A percentile compares a stretch with the other conserved stretches of the same genome.
Evolutionary conservation across 2,329 filamentous ascomycete species (phyloP).

Genomic region (Trichoderma sp.): DNA sequence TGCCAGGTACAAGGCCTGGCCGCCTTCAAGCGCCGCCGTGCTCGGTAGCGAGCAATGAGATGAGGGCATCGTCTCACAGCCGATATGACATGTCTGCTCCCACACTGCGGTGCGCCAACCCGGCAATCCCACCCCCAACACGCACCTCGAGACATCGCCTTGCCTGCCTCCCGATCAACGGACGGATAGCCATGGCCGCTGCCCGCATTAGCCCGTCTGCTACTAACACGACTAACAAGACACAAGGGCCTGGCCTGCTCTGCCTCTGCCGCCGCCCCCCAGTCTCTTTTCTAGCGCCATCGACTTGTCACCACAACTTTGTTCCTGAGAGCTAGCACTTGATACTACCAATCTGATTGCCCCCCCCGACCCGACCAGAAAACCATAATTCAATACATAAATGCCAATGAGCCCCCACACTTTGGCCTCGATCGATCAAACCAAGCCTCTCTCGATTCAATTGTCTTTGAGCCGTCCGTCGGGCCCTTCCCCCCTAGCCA

Average conservation of each 20-base stretch:
- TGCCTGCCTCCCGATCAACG: constrained; percentile 29
- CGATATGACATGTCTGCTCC: constrained; percentile 39
- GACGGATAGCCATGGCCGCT: constrained; percentile 18
- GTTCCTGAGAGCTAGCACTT: constrained; percentile 15
- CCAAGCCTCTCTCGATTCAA: constrained; percentile 16
- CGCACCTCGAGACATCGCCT: constrained; percentile 26
- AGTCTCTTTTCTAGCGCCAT: constrained; percentile 4
- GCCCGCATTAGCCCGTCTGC: constrained; percentile 19
- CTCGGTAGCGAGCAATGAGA: constrained; percentile 1
- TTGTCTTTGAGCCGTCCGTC: constrained; percentile 8
- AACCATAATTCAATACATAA: constrained; percentile 38
- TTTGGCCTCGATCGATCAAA: constrained; percentile 15
- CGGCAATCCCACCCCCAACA: constrained; percentile 19
- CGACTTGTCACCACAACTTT: constrained; percentile 18
- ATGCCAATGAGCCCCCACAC: constrained; percentile 32
- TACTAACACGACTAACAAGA: not conserved
- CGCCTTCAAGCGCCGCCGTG: not conserved
- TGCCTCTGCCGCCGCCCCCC: constrained; percentile 18
- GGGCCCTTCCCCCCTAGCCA: not conserved
- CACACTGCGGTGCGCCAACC: constrained; percentile 19
- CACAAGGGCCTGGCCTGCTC: constrained; percentile 17
- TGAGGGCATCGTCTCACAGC: constrained; percentile 29
- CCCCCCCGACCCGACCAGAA: constrained; percentile 23
- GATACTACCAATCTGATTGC: constrained; percentile 3
- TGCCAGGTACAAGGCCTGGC: not conserved